phyloP scores from a whole-genome alignment of 208 protist species.

The Jaenimonas drosophilae region DNA sequence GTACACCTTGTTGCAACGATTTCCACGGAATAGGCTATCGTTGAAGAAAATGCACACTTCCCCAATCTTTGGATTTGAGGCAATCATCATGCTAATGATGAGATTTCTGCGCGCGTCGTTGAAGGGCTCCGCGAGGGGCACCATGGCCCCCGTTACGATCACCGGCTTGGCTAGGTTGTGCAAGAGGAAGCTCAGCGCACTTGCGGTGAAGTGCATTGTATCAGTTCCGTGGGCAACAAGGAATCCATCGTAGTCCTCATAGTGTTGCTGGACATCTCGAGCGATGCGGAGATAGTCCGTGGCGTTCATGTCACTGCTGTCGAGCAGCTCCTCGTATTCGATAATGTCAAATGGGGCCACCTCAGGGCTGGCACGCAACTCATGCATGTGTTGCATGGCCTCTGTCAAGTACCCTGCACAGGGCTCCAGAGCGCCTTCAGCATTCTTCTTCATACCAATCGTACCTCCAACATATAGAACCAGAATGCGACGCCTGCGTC shows the following conservation, averaged over 20 bases:
- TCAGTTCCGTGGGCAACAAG: conserved; percentile 95
- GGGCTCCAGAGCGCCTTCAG: conserved; percentile 48
- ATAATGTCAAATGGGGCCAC: conserved; percentile 69
- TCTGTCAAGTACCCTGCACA: conserved; percentile 55
- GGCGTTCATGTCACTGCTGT: conserved; percentile 77
- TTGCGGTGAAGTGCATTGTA: conserved; percentile 96
- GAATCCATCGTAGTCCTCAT: conserved; percentile 94
- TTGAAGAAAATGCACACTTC: conserved; percentile 96
- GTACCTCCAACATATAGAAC: conserved; percentile 86
- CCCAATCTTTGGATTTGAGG: conserved; percentile 66
- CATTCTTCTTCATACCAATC: conserved; percentile 81
- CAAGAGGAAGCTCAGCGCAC: conserved; percentile 94
- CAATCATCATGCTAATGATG: conserved; percentile 79
- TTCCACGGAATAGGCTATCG: conserved; percentile 88
- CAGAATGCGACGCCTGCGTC: too few relatives aligned
- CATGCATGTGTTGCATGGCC: conserved; percentile 51
- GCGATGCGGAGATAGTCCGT: conserved; percentile 79
- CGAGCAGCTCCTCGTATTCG: conserved; percentile 70
- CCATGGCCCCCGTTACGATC: conserved; percentile 93
- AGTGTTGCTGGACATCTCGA: conserved; percentile 49
- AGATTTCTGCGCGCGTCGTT: conserved; percentile 86
- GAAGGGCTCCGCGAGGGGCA: conserved; percentile 84
- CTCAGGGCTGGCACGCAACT: conserved; percentile 24
- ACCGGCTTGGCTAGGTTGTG: conserved; percentile 95
- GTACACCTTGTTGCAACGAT: conserved; percentile 84